A percentile compares a stretch with the other conserved stretches of the same genome.
phyloP scores from a whole-genome alignment of 495 filamentous ascomycete genomes.

The Pseudevernia furfuracea region DNA sequence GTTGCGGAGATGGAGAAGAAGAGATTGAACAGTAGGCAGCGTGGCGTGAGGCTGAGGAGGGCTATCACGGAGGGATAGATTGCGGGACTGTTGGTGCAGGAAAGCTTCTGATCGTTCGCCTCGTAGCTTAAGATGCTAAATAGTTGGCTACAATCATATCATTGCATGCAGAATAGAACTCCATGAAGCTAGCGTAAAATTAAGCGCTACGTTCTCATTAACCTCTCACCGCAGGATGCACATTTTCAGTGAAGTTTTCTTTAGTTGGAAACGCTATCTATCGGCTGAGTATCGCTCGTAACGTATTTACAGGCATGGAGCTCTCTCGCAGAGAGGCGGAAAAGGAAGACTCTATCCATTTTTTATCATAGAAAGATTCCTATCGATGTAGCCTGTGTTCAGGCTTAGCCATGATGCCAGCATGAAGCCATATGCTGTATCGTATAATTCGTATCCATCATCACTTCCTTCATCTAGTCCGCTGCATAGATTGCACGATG shows the following conservation, averaged over 20 bases:
- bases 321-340: neutral
- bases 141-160: neutral
- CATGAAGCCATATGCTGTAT: neutral
- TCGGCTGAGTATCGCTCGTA: neutral
- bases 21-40: constrained; percentile 79
- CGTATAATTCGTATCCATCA: neutral
- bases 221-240: neutral
- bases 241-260: neutral
- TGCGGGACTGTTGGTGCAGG: constrained; percentile 38
- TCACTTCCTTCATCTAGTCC: neutral
- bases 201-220: neutral
- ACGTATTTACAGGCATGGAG: neutral
- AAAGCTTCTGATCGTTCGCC: neutral
- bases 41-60: constrained; percentile 66
- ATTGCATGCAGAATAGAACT: neutral
- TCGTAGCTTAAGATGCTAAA: neutral
- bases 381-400: neutral
- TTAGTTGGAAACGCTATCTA: neutral
- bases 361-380: neutral
- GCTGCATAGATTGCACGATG: neutral
- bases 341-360: neutral
- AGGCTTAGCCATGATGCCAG: neutral
- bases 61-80: constrained; percentile 54
- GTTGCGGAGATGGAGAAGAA: constrained; percentile 51
- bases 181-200: neutral